phyloP scores from a whole-genome alignment of 257 asterid genomes.

The Craterostigma plantagineum region DNA sequence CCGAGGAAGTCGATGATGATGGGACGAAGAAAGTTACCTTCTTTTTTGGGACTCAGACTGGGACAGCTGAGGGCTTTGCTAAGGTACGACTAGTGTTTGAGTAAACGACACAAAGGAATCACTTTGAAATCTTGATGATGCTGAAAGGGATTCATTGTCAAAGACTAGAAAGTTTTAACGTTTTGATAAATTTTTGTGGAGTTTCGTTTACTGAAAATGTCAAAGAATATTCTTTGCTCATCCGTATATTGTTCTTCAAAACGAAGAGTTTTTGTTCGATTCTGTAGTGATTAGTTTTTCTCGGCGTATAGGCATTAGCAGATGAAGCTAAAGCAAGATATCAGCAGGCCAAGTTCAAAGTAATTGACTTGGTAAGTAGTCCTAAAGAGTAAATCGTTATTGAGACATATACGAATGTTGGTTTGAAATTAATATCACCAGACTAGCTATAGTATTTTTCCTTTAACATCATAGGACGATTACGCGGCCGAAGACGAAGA shows the following conservation, averaged over 20 bases:
- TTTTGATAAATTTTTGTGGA: no score
- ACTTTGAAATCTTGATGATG: neutral
- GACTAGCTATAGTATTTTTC: slow-evolving; percentile 1
- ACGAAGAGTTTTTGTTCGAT: slow-evolving; percentile 1
- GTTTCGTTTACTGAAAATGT: no score
- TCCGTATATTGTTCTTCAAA: no score
- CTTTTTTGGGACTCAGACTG: slow-evolving; percentile 90
- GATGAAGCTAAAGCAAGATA: slow-evolving; percentile 96
- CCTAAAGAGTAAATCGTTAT: neutral
- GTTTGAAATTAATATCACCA: neutral
- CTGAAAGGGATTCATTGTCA: no score
- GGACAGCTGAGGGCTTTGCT: slow-evolving; percentile 97
- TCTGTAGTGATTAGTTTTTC: slow-evolving; percentile 5
- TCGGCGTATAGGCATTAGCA: slow-evolving; percentile 55
- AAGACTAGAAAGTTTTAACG: no score
- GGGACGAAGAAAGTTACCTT: slow-evolving; percentile 54
- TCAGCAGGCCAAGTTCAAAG: slow-evolving; percentile 56
- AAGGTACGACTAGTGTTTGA: slow-evolving; percentile 23
- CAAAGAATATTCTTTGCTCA: no score
- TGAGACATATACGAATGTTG: slow-evolving; percentile 1
- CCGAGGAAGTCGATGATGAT: slow-evolving; percentile 69
- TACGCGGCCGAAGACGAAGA: slow-evolving; percentile 90
- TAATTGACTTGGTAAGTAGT: slow-evolving; percentile 55
- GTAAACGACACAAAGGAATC: neutral
- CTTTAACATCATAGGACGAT: slow-evolving; percentile 65